A percentile compares a stretch with the other conserved stretches of the same genome.
Conservation (phyloP, 495 filamentous ascomycete genomes). For the Trichoderma asperelloides region DNA sequence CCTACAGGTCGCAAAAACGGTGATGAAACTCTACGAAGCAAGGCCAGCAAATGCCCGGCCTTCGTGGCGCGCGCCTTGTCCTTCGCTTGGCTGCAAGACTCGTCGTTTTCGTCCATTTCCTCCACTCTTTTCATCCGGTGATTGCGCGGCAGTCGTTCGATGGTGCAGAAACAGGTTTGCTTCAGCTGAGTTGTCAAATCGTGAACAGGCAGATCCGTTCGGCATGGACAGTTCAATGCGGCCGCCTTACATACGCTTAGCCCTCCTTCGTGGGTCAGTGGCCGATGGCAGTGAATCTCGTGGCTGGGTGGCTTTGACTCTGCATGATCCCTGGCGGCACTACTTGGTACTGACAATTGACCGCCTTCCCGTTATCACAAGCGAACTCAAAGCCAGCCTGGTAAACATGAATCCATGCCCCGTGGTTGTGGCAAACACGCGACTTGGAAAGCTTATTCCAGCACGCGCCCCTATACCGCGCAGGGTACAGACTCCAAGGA, state of each 20-base stretch:
- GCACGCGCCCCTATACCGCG: neutral
- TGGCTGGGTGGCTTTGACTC: neutral
- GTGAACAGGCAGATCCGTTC: neutral
- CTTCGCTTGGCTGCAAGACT: neutral
- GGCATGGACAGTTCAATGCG: neutral
- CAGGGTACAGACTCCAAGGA: neutral
- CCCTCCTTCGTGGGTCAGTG: neutral
- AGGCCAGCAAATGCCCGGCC: constrained; percentile 3
- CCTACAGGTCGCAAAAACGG: neutral
- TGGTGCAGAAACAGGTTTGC: neutral
- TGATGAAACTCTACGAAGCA: neutral
- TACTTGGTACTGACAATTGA: neutral
- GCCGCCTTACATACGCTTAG: neutral
- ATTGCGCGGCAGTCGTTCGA: neutral
- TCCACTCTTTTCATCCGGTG: neutral
- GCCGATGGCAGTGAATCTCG: neutral
- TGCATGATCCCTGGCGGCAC: neutral
- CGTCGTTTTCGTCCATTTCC: neutral
- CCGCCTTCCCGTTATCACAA: neutral
- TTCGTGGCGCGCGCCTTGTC: neutral
- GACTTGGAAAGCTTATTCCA: neutral
- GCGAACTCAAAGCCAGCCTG: neutral
- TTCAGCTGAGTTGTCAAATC: neutral
- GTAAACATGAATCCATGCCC: neutral
- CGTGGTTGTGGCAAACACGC: neutral